Base-by-base conservation (phyloP, 2,329 filamentous ascomycete genomes). In the Zarea fungicola region DNA sequence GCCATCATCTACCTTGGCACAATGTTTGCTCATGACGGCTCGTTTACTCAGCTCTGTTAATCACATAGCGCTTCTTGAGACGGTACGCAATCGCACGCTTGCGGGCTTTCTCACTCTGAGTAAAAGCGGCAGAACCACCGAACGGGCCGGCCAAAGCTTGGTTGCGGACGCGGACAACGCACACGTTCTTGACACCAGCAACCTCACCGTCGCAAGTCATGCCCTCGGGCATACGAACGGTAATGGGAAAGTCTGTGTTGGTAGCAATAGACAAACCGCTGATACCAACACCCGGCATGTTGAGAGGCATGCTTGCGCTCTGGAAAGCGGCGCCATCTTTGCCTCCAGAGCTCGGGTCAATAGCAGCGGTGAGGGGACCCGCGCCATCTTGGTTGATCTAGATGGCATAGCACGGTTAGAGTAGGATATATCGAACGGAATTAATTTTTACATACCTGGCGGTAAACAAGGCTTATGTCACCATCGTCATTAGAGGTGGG, bases 331-430 rank as follows among this genome's bases (percentile, higher is more conserved):
- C 56, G 25, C 70, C 62, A 59, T 81, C 75, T 10, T 74, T 80
- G 48, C 80, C 80, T 42, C 77, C 80, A 1, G 78, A 83, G 29
- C 78, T 81, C 32, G 72, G 62, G 57, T 84, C 80, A 45, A 84
- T 69, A 37, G 70, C 67, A 14, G 80, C 80, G 35, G 69, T 74
- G 22, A 84, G 65, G 2, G 79, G 79, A 4, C 81, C 81, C 0
- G 80, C 80, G 21, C 81, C 81, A 58, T 84, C 81, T 65, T 83
- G 79, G 72, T 84, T 84, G 66, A 84, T 76, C 66, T 84, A 79
- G 9, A 8, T 16, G 0, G 18, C 18, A 6, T 7, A 42, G 3
- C 16, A 23, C 11, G 16, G 29, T 32, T 16, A 3, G n/a, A 28
- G 28, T 16, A 39, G 14, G 25, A 6, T 14, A n/a, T 11, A 7